Evolutionary conservation across 345 rosid genomes (phyloP), one percentile per base, ranked within the genome.

Genomic region (Eucalyptus brandiana): DNA sequence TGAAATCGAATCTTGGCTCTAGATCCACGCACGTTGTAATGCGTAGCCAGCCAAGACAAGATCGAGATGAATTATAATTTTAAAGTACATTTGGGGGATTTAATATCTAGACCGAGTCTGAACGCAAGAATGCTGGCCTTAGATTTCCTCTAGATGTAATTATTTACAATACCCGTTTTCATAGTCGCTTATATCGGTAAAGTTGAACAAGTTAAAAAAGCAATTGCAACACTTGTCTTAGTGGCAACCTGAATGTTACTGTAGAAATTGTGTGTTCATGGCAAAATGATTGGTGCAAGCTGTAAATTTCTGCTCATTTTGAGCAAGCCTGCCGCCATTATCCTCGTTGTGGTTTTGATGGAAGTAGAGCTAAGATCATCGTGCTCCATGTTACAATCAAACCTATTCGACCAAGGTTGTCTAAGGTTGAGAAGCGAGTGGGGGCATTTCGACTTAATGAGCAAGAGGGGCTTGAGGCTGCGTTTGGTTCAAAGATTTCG

Each of bases 281-380:
- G 4, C 0, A 69, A 23, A 17, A 34, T 9, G 12, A 30, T 9
- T 12, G 26, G 4, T 19, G 24, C 12, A 23, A 72, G 45, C 14
- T 42, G 12, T 72, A 72, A 72, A 72, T 7, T 72, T 9, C 1
- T 10, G 8, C 28, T 37, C 45, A 11, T 72, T 72, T 3, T 7
- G 4, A 37, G 28, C 44, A 42, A 37, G 28, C 15, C 4, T 4
- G 0, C 23, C 0, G 2, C 3, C 4, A 3, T 72, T 2, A 19
- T 34, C 28, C 8, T 6, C 7, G 3, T 2, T 34, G 13, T 24
- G 13, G 13, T 37, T 1, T 19, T 19, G 42, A 37, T 21, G 81
- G 13, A 69, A 34, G 81, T 34, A 34, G 7, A 34, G 44, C 44
- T 12, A 6, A 69, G 4, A 6, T 34, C 5, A 67, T 32, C 12